Evolutionary conservation across 208 protist genomes (phyloP), one percentile per base, ranked within the genome.

Genomic region (Trypanosoma platydactyli): DNA sequence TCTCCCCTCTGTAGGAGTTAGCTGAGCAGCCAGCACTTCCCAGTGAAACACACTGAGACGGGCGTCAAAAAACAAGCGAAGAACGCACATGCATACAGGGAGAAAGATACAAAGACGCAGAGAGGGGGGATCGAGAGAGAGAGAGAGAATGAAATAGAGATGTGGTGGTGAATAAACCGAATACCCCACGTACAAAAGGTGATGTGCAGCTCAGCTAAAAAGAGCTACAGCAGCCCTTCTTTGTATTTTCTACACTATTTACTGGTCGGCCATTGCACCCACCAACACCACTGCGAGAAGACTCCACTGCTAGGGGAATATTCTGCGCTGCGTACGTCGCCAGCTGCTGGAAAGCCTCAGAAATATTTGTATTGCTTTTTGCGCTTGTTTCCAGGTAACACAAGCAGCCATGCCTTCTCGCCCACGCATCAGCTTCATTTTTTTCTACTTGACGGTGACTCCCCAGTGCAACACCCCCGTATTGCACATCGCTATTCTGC

Each of bases 301-400:
- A 76, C 68, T 46, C 79, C 64, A 53, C 68, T 25, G 42, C 65
- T 0, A 71, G 71, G 50, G 80, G 79, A 24, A 75, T 76, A 35
- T 72, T 75, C 13, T 79, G 72, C 16, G 83, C 71, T 0, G 92
- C 71, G 66, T 77, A 91, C 29, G 89, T 95, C 48, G 85, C 80
- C 16, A 95, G 71, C 48, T 93, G 86, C 72, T 95, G 86, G 59
- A 95, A 95, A 1, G 83, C 86, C 56, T 81, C 80, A 6, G 77
- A 80, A 5, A 95, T 82, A 54, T 95, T 95, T n/a, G 77, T 91
- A 70, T 95, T 95, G 49, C 90, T 83, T 76, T 92, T 95, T 7
- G 89, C 86, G 55, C 89, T 95, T 2, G 89, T 91, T 64, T 95
- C 89, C 20, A 95, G 68, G 74, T 95, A 95, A 61, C 86, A 92